Conservation (phyloP, 306 rosid species). For the Begonia peltatifolia region DNA sequence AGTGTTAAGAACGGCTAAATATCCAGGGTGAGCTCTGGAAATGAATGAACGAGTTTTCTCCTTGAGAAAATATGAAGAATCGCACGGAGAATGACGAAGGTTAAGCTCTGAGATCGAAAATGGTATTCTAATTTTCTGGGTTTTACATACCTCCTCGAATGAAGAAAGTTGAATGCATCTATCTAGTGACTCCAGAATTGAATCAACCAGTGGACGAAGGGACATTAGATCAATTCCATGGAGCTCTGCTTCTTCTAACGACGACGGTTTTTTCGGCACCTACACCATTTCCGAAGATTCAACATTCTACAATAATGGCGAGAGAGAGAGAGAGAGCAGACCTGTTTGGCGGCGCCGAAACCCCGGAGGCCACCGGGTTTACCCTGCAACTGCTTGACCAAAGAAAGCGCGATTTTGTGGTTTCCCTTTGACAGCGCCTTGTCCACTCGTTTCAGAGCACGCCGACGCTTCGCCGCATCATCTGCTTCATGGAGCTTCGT, state of each 20-base stretch:
- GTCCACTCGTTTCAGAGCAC: constrained; percentile 48
- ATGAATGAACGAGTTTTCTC: too few species aligned
- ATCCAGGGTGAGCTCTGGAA: too few species aligned
- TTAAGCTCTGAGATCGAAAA: too few species aligned
- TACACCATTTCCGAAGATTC: constrained; percentile 10
- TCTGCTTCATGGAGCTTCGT: background rate
- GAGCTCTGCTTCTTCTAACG: constrained; percentile 69
- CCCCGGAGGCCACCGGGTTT: constrained; percentile 55
- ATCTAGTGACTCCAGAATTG: constrained; percentile 79
- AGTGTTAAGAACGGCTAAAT: background rate
- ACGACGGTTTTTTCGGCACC: constrained; percentile 69
- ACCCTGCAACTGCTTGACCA: constrained; percentile 62
- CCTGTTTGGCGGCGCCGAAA: constrained; percentile 91
- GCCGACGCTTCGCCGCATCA: constrained; percentile 15
- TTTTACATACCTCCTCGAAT: constrained; percentile 29
- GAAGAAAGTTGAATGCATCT: constrained; percentile 57
- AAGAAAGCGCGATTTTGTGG: constrained; percentile 53
- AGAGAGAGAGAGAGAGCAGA: constrained; percentile 1
- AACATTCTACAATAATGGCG: background rate
- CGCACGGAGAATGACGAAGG: too few species aligned
- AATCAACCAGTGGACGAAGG: constrained; percentile 61
- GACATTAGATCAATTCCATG: constrained; percentile 52
- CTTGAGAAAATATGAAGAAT: too few species aligned
- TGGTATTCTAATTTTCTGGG: too few species aligned
- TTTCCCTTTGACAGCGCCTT: constrained; percentile 46